A percentile compares a stretch with the other conserved stretches of the same genome.
These are phyloP conservation scores for Begonia masoniana DNA, from an alignment of 306 rosid species.

Conservation along the genomic window DNA sequence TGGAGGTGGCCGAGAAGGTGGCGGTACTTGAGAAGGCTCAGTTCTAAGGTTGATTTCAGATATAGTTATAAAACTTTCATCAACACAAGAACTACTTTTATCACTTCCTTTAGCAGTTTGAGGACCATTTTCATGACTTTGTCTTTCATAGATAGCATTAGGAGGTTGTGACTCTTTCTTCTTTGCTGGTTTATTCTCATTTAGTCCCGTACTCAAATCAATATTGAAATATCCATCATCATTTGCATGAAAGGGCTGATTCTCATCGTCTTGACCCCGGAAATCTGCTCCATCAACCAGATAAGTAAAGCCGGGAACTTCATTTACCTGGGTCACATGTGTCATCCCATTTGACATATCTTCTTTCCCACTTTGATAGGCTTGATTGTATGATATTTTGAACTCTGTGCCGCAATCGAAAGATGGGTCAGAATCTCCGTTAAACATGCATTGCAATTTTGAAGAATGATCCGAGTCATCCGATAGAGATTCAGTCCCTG, in stretches of 20 bases:
- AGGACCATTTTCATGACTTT: conserved; percentile 21
- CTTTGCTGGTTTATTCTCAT: conserved; percentile 30
- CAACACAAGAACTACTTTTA: conserved; percentile 24
- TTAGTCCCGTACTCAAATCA: conserved; percentile 28
- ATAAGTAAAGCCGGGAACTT: conserved; percentile 36
- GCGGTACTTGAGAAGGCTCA: conserved; percentile 68
- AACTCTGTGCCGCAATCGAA: conserved; percentile 45
- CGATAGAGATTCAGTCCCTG: conserved; percentile 48
- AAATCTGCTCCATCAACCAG: conserved; percentile 35
- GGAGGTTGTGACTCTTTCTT: conserved; percentile 21
- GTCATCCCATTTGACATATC: conserved; percentile 25
- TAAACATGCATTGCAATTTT: conserved; percentile 29
- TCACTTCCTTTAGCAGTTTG: conserved; percentile 23
- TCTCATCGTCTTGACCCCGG: conserved; percentile 17
- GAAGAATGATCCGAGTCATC: conserved; percentile 49
- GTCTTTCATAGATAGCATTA: conserved; percentile 24
- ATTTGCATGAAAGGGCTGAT: conserved; percentile 31
- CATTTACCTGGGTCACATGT: conserved; percentile 24
- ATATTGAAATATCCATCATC: conserved; percentile 42
- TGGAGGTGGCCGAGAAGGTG: conserved; percentile 89
- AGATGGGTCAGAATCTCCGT: conserved; percentile 34
- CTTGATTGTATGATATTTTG: conserved; percentile 46
- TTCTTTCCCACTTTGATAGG: conserved; percentile 20
- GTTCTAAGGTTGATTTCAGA: conserved; percentile 78
- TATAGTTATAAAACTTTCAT: conserved; percentile 42